Evolutionary conservation across 371 early-diverging fungal genomes (phyloP), one percentile per base, ranked within the genome.

Genomic region (Mortierella sp.): DNA sequence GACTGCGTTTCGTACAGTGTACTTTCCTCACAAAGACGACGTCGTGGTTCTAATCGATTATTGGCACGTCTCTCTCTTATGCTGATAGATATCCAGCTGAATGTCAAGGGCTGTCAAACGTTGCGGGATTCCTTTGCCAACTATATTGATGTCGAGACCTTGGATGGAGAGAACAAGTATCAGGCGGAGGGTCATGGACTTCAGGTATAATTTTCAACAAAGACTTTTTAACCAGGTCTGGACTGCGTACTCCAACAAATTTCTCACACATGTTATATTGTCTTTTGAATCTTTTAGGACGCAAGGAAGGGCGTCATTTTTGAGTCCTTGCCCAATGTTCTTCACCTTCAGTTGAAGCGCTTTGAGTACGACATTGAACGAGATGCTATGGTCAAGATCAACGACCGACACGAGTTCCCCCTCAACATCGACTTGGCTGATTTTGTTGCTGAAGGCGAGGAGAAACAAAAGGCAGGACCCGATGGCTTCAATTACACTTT

Each of bases 81-180:
- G 7, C 3, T 56, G n/a, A 44, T 84, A 96, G 98, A 99, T 89
- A 96, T 99, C 70, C 97, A 97, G 77, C 89, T 99, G 49, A 97
- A 98, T 83, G 98, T 99, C 56, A 99, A 98, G 87, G 98, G 98
- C 5, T 96, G 94, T 88, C 94, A 94, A 65, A 95, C 93, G 75
- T 88, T 99, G 32, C 84, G 90, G n/a, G 98, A 98, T 44, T 98
- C 99, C 0, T 97, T 99, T 90, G 91, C 91, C 43, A 93, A 96
- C 77, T 99, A 99, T 88, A 91, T 97, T 77, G 91, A 92, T 51
- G 96, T 94, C 21, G 99, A 99, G 88, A 96, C 94, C 18, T 90
- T 99, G 48, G 97, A 98, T 74, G 99, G 98, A n/a, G 99, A 99
- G 38, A 99, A 99, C 93, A 96, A 96, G 86, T 99, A 99, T 88